phyloP scores from a whole-genome alignment of 2,329 filamentous ascomycete genomes.

The Acephala macrosclerotiorum region DNA sequence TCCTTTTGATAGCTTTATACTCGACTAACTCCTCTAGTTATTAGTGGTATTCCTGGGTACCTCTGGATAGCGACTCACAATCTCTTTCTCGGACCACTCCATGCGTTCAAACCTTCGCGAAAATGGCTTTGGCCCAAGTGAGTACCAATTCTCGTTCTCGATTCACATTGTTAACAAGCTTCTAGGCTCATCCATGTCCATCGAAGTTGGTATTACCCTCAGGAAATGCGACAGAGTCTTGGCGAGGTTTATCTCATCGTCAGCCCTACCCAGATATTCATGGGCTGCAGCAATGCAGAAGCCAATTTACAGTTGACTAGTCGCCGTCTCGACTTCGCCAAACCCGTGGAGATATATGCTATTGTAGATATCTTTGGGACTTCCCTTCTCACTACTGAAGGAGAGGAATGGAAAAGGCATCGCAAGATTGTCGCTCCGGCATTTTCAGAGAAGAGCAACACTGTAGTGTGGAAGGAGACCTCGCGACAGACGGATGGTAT shows the following conservation, averaged over 20 bases:
- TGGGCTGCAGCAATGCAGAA: slow-evolving; percentile 34
- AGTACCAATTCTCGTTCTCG: background rate
- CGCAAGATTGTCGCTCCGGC: slow-evolving; percentile 42
- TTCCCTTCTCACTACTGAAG: slow-evolving; percentile 43
- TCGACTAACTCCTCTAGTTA: slow-evolving; percentile 8
- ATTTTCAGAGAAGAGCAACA: slow-evolving; percentile 56
- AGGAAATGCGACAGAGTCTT: slow-evolving; percentile 11
- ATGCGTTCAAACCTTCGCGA: slow-evolving; percentile 5
- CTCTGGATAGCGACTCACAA: slow-evolving; percentile 17
- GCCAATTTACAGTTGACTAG: slow-evolving; percentile 35
- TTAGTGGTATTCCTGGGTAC: slow-evolving; percentile 10
- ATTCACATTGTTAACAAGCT: background rate
- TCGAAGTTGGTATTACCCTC: slow-evolving; percentile 26
- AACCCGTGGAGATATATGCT: slow-evolving; percentile 40
- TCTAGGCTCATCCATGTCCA: slow-evolving; percentile 23
- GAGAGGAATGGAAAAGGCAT: slow-evolving; percentile 44
- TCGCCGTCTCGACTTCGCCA: slow-evolving; percentile 38
- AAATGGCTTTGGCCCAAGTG: slow-evolving; percentile 27
- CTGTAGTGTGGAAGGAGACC: slow-evolving; percentile 50
- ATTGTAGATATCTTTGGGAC: slow-evolving; percentile 44
- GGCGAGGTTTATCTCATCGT: slow-evolving; percentile 35
- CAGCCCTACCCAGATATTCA: slow-evolving; percentile 29
- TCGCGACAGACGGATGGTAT: slow-evolving; percentile 54
- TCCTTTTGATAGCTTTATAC: background rate
- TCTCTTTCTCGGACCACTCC: slow-evolving; percentile 7